These are phyloP conservation scores for Venturiaceae sp. DNA, from an alignment of 2,329 filamentous ascomycete genomes.

Conservation along the genomic window DNA sequence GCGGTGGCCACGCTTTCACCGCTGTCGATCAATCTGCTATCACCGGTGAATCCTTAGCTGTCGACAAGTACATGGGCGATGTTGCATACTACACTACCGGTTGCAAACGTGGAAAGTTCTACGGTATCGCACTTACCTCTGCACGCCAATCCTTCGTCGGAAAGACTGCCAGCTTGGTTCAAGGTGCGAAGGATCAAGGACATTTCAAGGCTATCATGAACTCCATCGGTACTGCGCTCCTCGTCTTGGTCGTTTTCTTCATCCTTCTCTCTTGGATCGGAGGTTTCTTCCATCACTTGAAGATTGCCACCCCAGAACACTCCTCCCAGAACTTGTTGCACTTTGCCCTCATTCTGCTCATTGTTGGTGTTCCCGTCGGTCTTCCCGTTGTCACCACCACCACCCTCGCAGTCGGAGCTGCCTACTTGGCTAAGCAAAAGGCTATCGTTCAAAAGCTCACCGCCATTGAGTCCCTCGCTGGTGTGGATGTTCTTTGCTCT, in stretches of 20 bases:
- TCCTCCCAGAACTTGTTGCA: slow-evolving; percentile 56
- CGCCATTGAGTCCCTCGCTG: slow-evolving; percentile 63
- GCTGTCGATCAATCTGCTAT: slow-evolving; percentile 73
- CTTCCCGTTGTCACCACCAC: slow-evolving; percentile 71
- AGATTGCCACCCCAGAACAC: slow-evolving; percentile 48
- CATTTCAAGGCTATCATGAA: slow-evolving; percentile 81
- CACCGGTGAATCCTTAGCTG: slow-evolving; percentile 70
- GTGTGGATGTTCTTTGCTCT: slow-evolving; percentile 71
- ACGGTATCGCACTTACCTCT: slow-evolving; percentile 56
- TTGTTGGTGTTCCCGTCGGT: slow-evolving; percentile 72
- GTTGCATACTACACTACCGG: slow-evolving; percentile 70
- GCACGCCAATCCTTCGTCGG: slow-evolving; percentile 68
- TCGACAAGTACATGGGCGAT: slow-evolving; percentile 72
- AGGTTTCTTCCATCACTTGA: slow-evolving; percentile 65
- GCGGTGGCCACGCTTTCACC: slow-evolving; percentile 43
- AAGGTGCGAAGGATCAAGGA: slow-evolving; percentile 66
- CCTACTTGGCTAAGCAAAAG: slow-evolving; percentile 68
- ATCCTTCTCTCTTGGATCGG: slow-evolving; percentile 68
- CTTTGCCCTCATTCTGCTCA: slow-evolving; percentile 61
- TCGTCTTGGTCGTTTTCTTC: slow-evolving; percentile 70
- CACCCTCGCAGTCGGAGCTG: slow-evolving; percentile 66
- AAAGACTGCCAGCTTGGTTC: slow-evolving; percentile 62
- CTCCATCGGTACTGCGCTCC: slow-evolving; percentile 63
- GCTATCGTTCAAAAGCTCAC: slow-evolving; percentile 73
- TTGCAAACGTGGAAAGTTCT: slow-evolving; percentile 72